Evolutionary conservation across 2,329 filamentous ascomycete species (phyloP), one percentile per base, ranked within the genome.

Genomic region (Penicillium digitatum): DNA sequence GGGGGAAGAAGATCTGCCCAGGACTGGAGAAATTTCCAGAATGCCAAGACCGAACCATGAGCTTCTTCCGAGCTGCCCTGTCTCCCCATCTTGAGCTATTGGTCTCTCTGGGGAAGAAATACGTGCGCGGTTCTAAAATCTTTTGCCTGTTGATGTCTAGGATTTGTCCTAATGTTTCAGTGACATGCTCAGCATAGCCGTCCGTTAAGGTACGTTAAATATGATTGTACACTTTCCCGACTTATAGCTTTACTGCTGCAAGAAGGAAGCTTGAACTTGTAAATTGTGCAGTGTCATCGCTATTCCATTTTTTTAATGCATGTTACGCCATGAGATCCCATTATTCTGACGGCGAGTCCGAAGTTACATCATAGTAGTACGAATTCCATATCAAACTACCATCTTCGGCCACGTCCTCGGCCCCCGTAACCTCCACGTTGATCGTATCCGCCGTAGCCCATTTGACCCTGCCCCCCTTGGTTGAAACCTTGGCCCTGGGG

Each of bases 11-110:
- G 68, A 70, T 66, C 66, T 65, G 65, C 9, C 27, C 26, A 27
- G 26, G 46, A 65, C 59, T 62, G 65, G 71, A 74, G 72, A 74
- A 74, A 74, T 74, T 74, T 74, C 72, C 72, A 74, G 72, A 74
- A 74, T 73, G 72, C 72, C 72, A 74, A 74, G 72, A 72, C 72
- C 62, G 60, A 44, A 54, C 51, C 45, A 54, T 52, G 55, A 65
- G 62, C 60, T 67, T 61, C 61, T 64, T 65, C 71, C 71, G 71
- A 49, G 37, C 31, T 16, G 46, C 34, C 16, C 12, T 38, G n/a
- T 14, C 20, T 29, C 5, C 27, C 27, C 3, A 35, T 35, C n/a
- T 34, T 37, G 24, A 14, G 20, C 14, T n/a, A 1, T 10, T 6
- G 3, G 22, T 32, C 11, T 34, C 29, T 24, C n/a, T 3, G 27